Evolutionary conservation across 371 early-diverging fungal genomes (phyloP), one percentile per base, ranked within the genome.

Genomic region (Apophysomyces variabilis): DNA sequence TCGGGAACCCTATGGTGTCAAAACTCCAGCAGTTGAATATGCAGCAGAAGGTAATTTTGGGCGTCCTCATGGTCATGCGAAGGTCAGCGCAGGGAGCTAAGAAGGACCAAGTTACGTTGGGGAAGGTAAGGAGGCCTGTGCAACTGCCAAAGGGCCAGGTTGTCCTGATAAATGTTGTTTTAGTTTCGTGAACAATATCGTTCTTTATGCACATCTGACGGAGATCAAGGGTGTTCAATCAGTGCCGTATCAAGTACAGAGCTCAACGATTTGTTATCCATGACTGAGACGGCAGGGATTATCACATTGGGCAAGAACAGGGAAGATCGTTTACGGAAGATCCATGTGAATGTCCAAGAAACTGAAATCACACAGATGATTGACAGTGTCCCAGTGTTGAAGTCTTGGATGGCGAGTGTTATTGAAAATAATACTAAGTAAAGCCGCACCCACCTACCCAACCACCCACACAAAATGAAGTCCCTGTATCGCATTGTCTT

Each of bases 41-140:
- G 21, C 95, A 95, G 66, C 93, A 92, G 65, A 91, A 94, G 75
- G 82, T 94, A 39, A 90, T 93, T 6, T 73, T 96, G 45, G 80
- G 78, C 7, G 84, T 82, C 1, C 58, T 86, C 41, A 67, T 79
- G 64, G 68, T 72, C 50, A 82, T 85, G 83, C 70, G 57, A 9
- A 64, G 73, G 4, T 45, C 54, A 11, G 64, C 72, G 7, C 65
- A 62, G 26, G 54, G 54, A 18, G 69, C 66, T 46, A 84, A 83
- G 57, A 79, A 78, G 44, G 72, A 67, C 14, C 79, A 80, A n/a
- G 77, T 85, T 16, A 83, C 85, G 12, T 50, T 87, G 13, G 85
- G 80, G 35, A 78, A 76, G 68, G 85, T 85, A 79, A 78, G 44
- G 26, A 16, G 16, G 57, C 32, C 32, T 26, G 32, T 26, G 0